Evolutionary conservation across 371 early-diverging fungal species (phyloP), one percentile per base, ranked within the genome.

Genomic region (Circinella umbellata): DNA sequence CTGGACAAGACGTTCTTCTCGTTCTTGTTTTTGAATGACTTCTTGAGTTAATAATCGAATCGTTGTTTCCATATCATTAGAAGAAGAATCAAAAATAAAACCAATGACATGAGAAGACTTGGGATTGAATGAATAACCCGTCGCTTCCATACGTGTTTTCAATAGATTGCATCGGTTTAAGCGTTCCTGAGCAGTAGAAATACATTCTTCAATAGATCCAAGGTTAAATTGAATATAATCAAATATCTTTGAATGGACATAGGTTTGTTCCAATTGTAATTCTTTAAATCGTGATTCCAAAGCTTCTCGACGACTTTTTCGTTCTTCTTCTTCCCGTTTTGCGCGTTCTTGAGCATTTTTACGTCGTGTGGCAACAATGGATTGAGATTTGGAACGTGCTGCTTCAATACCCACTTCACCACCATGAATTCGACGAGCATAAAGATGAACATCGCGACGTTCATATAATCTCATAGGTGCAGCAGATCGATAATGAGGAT

Each of bases 381-480:
- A 7, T 5, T 27, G 11, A 10, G 57, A 57, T 57, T 34, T 57
- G 51, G 51, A 17, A 17, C 57, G 57, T 7, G n/a, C n/a, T 4
- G 67, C 68, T 27, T 61, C 68, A 1, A 77, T 69, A 18, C 77
- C 74, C 5, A 72, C 37, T 49, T 74, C 74, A 7, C 77, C 77
- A 18, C 77, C 74, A 62, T 74, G 77, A 8, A 77, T 66, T n/a
- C 51, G 48, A 3, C 77, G 63, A 7, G 74, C 69, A 34, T 68
- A 37, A 1, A 15, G 20, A 27, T 66, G 39, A n/a, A 77, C 48
- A 7, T 66, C 27, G 7, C 62, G 27, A n/a, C 65, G 37, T 1
- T 69, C 66, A 37, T 70, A 77, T 1, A 77, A 61, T 14, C 71
- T 69, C 77, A 77, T 72, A 1, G 72, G 74, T 6, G 75, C 59